A percentile compares a stretch with the other conserved stretches of the same genome.
phyloP scores from a whole-genome alignment of 345 rosid species.

The Noccaea caerulescens region DNA sequence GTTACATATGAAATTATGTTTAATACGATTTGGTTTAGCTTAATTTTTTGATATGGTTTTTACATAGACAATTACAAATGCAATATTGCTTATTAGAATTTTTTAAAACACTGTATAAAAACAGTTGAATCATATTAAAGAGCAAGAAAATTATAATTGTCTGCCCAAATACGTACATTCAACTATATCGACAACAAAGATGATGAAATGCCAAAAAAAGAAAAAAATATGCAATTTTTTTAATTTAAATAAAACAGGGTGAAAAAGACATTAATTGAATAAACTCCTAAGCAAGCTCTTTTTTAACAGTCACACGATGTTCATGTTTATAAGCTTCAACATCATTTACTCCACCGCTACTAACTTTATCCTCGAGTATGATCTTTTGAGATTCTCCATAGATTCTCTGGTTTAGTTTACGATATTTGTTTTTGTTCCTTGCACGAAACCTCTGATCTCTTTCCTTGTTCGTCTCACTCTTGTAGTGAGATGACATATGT shows the following conservation, averaged over 20 bases:
- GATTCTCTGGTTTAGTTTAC: not conserved
- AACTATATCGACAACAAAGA: too few species aligned
- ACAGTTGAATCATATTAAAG: too few species aligned
- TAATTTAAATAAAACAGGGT: not conserved
- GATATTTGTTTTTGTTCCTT: slow-evolving; percentile 8
- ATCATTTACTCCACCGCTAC: not conserved
- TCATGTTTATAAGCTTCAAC: not conserved
- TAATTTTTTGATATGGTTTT: not conserved
- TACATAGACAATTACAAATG: not conserved
- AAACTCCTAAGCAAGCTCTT: slow-evolving; percentile 2
- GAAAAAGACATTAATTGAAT: not conserved
- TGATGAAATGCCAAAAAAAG: too few species aligned
- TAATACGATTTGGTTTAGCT: not conserved
- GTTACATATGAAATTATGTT: too few species aligned
- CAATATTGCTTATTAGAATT: not conserved
- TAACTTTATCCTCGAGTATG: too few species aligned
- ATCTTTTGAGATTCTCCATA: not conserved
- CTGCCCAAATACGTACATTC: too few species aligned
- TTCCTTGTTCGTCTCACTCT: slow-evolving; percentile 14
- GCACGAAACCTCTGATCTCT: slow-evolving; percentile 11
- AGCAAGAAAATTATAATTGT: too few species aligned
- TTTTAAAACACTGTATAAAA: too few species aligned
- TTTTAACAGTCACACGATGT: not conserved
- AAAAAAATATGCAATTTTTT: not conserved
- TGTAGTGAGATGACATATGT: slow-evolving; percentile 33